A percentile compares a stretch with the other conserved stretches of the same genome.
phyloP scores from a whole-genome alignment of 1,284 basidiomycete genomes.

The Ceratobasidium papillatum region DNA sequence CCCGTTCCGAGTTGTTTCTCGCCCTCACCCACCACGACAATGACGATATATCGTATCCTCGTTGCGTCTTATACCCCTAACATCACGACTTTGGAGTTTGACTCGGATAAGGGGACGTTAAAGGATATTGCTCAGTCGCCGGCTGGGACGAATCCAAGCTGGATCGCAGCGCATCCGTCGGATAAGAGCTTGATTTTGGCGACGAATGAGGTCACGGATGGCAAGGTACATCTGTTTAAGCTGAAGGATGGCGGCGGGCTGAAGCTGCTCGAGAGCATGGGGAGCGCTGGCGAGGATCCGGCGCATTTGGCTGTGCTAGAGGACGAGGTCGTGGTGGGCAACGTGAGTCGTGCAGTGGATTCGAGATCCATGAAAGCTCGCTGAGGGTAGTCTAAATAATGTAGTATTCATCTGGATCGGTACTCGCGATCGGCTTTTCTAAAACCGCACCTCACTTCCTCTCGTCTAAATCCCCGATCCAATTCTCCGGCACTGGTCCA shows the following conservation, averaged over 20 bases:
- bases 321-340: slow-evolving; percentile 66
- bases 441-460: slow-evolving; percentile 56
- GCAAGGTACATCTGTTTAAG: slow-evolving; percentile 64
- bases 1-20: neutral
- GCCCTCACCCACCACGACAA: neutral
- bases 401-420: slow-evolving; percentile 69
- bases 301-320: slow-evolving; percentile 63
- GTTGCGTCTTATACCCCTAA: slow-evolving; percentile 71
- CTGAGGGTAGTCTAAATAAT: neutral
- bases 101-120: slow-evolving; percentile 54
- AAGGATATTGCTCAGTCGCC: slow-evolving; percentile 56
- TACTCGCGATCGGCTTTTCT: slow-evolving; percentile 63
- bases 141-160: slow-evolving; percentile 72
- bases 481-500: slow-evolving; percentile 64
- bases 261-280: slow-evolving; percentile 56
- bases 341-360: slow-evolving; percentile 58
- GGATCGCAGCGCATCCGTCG: slow-evolving; percentile 68
- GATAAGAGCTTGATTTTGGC: slow-evolving; percentile 63
- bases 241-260: slow-evolving; percentile 40
- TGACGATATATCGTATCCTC: slow-evolving; percentile 60
- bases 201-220: slow-evolving; percentile 66
- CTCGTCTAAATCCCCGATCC: slow-evolving; percentile 48
- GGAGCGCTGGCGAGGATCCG: slow-evolving; percentile 68
- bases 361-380: neutral
- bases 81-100: slow-evolving; percentile 61